A percentile compares a stretch with the other conserved stretches of the same genome.
These are phyloP conservation scores for Hypoxylon perforatum DNA, from an alignment of 495 filamentous ascomycete species.

Conservation along the genomic window DNA sequence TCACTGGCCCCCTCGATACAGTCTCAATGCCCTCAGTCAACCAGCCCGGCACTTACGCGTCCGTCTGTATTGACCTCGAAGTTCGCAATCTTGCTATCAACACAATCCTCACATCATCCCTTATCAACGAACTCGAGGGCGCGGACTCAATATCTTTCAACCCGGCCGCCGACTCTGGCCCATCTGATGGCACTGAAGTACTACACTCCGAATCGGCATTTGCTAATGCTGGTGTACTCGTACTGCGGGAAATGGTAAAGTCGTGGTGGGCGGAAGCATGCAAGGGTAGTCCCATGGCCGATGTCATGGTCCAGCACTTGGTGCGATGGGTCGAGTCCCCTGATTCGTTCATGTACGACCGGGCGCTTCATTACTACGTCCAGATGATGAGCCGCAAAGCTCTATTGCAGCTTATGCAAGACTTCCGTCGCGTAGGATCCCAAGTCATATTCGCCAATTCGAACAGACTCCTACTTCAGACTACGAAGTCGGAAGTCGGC, in stretches of 20 bases:
- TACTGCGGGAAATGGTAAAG: conserved; percentile 98
- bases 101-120: conserved; percentile 93
- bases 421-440: conserved; percentile 94
- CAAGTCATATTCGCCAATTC: conserved; percentile 91
- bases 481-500: conserved; percentile 94
- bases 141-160: conserved; percentile 83
- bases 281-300: conserved; percentile 89
- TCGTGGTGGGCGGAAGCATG: conserved; percentile 97
- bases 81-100: conserved; percentile 97
- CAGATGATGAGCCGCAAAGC: conserved; percentile 98
- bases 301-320: conserved; percentile 97
- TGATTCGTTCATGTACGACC: conserved; percentile 92
- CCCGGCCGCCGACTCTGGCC: conserved; percentile 73
- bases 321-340: conserved; percentile 96
- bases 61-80: conserved; percentile 95
- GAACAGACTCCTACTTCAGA: conserved; percentile 91
- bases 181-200: conserved; percentile 64
- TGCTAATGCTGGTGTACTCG: conserved; percentile 86
- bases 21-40: conserved; percentile 95
- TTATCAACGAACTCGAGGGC: conserved; percentile 98
- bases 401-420: conserved; percentile 94
- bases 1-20: conserved; percentile 83
- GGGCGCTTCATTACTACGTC: conserved; percentile 96
- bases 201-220: conserved; percentile 93
- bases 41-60: conserved; percentile 89